phyloP scores from a whole-genome alignment of 345 rosid species.

The Raphanus sativus region DNA sequence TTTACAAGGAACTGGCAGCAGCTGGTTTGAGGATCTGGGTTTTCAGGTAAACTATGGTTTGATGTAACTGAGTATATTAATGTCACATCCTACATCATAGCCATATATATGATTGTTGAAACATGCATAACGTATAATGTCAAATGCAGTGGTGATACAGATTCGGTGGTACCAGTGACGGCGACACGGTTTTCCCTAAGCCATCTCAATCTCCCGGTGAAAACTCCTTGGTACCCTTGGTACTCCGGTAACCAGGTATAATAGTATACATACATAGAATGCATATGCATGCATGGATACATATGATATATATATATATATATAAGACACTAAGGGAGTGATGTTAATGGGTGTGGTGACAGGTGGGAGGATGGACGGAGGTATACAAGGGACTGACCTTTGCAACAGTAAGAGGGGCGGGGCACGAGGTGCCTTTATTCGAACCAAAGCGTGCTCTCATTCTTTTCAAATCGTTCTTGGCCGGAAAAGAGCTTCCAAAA shows the following conservation, averaged over 20 bases:
- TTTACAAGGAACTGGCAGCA: constrained; percentile 70
- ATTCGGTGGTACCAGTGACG: constrained; percentile 84
- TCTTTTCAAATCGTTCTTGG: constrained; percentile 59
- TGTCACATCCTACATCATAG: background rate
- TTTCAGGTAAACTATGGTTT: constrained; percentile 61
- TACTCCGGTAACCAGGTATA: constrained; percentile 63
- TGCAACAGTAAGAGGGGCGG: constrained; percentile 69
- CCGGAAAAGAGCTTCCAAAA: constrained; percentile 51
- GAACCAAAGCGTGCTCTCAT: constrained; percentile 53
- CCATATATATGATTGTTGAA: background rate
- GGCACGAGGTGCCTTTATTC: constrained; percentile 69
- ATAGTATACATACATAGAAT: constrained; percentile 9
- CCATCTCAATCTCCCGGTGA: constrained; percentile 68
- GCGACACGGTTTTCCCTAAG: constrained; percentile 84
- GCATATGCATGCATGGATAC: background rate
- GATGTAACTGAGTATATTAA: background rate
- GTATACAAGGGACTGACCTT: constrained; percentile 61
- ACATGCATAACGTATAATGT: background rate
- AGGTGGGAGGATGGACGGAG: constrained; percentile 98
- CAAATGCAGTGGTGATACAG: constrained; percentile 80
- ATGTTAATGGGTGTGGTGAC: background rate
- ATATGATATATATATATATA: background rate
- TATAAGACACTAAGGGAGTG: background rate
- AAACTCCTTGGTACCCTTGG: constrained; percentile 91
- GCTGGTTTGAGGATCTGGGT: constrained; percentile 87